A percentile compares a stretch with the other conserved stretches of the same genome.
Evolutionary conservation across 345 rosid species (phyloP).

Genomic region (Chamaenerion angustifolium): DNA sequence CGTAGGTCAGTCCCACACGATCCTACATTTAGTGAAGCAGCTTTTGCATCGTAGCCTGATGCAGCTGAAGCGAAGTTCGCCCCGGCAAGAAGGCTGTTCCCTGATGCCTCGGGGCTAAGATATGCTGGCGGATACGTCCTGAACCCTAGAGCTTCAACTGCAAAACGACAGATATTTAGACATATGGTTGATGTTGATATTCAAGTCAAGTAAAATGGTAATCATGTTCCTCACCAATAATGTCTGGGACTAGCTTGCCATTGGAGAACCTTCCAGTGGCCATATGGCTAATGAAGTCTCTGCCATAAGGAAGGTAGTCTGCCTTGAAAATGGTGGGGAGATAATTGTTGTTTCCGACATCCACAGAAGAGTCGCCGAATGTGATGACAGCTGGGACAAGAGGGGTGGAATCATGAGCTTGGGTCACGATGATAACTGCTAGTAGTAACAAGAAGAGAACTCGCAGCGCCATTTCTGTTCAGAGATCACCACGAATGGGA

Average conservation of each 20-base stretch:
- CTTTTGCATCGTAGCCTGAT: constrained; percentile 75
- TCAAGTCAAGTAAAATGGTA: too few species aligned
- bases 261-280: constrained; percentile 9
- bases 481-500: too few species aligned
- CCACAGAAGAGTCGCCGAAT: constrained; percentile 4
- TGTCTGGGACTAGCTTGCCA: constrained; percentile 2
- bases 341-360: constrained; percentile 4
- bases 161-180: background rate
- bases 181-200: too few species aligned
- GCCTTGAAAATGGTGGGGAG: background rate
- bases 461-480: too few species aligned
- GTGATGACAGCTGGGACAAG: background rate
- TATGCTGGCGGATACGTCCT: constrained; percentile 65
- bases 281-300: background rate
- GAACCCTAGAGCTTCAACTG: constrained; percentile 80
- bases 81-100: constrained; percentile 73
- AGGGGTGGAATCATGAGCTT: too few species aligned
- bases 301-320: constrained; percentile 4
- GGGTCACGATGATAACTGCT: too few species aligned
- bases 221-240: background rate
- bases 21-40: constrained; percentile 44
- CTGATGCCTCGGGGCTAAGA: constrained; percentile 75
- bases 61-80: constrained; percentile 89
- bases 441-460: too few species aligned
- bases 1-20: too few species aligned